Conservation (phyloP, 2,329 filamentous ascomycete species). For the Leptosphaerulina australis region DNA sequence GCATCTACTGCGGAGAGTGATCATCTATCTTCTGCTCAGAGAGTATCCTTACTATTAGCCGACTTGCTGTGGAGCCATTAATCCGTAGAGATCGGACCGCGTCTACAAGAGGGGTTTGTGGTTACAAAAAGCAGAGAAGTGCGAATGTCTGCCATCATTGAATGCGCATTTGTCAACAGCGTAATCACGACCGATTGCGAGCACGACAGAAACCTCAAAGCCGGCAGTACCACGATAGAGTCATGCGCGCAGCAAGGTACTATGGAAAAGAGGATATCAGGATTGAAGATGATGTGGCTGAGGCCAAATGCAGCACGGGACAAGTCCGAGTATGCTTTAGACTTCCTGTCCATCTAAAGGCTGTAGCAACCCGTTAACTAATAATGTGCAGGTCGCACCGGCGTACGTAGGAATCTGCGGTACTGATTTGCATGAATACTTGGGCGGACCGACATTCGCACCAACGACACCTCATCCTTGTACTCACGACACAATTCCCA, state of each 20-base stretch:
- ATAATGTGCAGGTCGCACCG: constrained; percentile 46
- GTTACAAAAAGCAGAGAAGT: background rate
- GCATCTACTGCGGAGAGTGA: background rate
- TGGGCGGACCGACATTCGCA: constrained; percentile 56
- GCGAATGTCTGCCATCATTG: constrained; percentile 35
- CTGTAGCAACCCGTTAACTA: background rate
- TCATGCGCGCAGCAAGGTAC: constrained; percentile 62
- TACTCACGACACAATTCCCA: constrained; percentile 62
- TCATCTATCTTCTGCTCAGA: background rate
- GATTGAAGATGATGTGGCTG: constrained; percentile 57
- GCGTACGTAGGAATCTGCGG: constrained; percentile 62
- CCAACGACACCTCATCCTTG: constrained; percentile 62
- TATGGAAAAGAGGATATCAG: constrained; percentile 63
- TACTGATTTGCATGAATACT: constrained; percentile 60
- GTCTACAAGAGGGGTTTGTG: background rate
- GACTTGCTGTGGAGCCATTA: constrained; percentile 3
- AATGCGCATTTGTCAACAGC: constrained; percentile 40
- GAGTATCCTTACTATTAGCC: constrained; percentile 1
- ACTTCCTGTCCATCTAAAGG: background rate
- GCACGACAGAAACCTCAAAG: background rate
- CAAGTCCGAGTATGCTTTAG: constrained; percentile 53
- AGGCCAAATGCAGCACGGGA: constrained; percentile 55
- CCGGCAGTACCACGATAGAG: background rate
- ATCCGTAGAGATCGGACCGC: background rate
- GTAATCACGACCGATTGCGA: constrained; percentile 26